Evolutionary conservation across 75 land plant species (phyloP).

Genomic region (Gnetum montanum): DNA sequence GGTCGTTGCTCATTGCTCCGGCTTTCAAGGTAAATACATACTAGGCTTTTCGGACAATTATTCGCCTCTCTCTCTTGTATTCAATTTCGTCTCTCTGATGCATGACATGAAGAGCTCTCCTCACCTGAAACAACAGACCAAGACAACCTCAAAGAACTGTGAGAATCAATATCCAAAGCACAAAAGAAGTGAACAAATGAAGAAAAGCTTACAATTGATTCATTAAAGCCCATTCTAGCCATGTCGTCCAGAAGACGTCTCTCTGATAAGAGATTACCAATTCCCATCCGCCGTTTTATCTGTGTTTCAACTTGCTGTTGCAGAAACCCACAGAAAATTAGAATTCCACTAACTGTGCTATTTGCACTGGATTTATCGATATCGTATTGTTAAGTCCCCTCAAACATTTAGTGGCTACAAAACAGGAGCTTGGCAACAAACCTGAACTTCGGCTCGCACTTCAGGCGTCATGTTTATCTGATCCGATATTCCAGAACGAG

Average conservation of each 20-base stretch:
- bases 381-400: too few species aligned
- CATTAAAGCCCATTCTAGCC: slow-evolving; percentile 84
- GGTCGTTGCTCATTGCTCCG: too few species aligned
- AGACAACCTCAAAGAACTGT: too few species aligned
- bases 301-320: slow-evolving; percentile 93
- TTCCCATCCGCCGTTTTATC: slow-evolving; percentile 88
- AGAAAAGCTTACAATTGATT: slow-evolving; percentile 55
- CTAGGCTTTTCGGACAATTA: slow-evolving; percentile 72
- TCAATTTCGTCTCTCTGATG: slow-evolving; percentile 90
- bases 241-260: slow-evolving; percentile 86
- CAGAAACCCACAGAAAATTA: neutral
- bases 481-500: slow-evolving; percentile 80
- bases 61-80: slow-evolving; percentile 73
- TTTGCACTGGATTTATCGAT: neutral
- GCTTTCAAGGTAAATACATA: neutral
- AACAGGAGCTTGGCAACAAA: slow-evolving; percentile 5
- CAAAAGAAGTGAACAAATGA: too few species aligned
- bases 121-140: slow-evolving; percentile 39
- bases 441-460: slow-evolving; percentile 91
- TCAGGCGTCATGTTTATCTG: slow-evolving; percentile 82
- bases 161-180: too few species aligned
- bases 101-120: slow-evolving; percentile 88
- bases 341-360: too few species aligned
- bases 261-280: slow-evolving; percentile 90
- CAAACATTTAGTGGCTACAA: too few species aligned